Evolutionary conservation across 345 rosid genomes (phyloP).

Genomic region (Angophora floribunda): DNA sequence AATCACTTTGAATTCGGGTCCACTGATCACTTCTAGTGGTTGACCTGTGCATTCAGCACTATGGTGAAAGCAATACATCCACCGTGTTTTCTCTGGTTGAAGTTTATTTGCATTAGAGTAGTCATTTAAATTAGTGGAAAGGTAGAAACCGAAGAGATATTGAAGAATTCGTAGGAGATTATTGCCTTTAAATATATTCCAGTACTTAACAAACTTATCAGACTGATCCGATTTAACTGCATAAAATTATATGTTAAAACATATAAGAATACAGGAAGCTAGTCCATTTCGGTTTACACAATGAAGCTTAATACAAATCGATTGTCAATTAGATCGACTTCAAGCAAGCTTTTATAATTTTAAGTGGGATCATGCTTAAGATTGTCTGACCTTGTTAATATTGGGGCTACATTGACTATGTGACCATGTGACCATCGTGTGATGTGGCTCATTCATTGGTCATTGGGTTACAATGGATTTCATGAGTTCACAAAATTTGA

Average conservation of each 20-base stretch:
- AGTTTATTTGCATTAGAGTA: neutral
- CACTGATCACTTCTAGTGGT: neutral
- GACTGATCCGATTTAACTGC: neutral
- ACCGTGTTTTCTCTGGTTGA: neutral
- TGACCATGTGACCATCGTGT: neutral
- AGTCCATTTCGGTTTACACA: neutral
- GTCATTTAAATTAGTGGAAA: neutral
- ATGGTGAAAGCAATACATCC: neutral
- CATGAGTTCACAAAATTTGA: neutral
- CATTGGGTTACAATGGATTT: neutral
- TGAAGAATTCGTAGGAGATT: neutral
- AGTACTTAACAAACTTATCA: neutral
- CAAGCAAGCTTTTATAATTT: neutral
- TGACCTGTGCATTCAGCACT: neutral
- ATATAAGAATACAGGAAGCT: neutral
- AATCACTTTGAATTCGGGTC: neutral
- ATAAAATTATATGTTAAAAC: neutral
- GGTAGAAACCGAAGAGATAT: neutral
- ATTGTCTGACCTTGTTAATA: neutral
- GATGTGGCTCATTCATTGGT: neutral
- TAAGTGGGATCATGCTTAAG: neutral
- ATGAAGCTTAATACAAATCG: neutral
- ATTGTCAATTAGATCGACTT: neutral
- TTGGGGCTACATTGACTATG: neutral
- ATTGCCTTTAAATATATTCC: neutral